Evolutionary conservation across 768 basidiomycete species (phyloP), one percentile per base, ranked within the genome.

Genomic region (Lactarius sanguifluus): DNA sequence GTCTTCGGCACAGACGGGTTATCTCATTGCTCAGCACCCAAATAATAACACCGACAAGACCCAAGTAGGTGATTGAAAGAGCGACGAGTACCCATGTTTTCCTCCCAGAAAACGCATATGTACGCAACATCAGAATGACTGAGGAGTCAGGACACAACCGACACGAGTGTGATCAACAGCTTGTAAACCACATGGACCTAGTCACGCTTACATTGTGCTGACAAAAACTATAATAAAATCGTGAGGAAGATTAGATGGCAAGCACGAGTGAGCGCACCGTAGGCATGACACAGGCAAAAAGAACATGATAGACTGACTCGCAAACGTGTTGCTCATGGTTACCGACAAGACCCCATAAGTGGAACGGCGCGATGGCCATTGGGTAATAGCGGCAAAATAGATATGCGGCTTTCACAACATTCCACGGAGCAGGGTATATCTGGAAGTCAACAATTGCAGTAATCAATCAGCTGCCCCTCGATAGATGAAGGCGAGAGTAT

Each of bases 81-180:
- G 36, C 7, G 55, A 36, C 43, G 13, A 69, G 66, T 57, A 67
- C 8, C 2, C 1, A 7, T 20, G 16, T 59, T 38, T 6, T 43
- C 47, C 62, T 62, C 15, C 66, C 69, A 18, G 69, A 30, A 52
- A 69, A 69, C 2, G 69, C 66, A 20, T 69, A 69, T 23, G 69
- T 55, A 32, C 69, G 69, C 50, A 69, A 34, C 66, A 69, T 67
- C 12, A 69, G 59, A 32, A 69, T 66, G n/a, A 67, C 69, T 69
- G n/a, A 47, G 12, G n/a, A n/a, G n/a, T n/a, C n/a, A n/a, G n/a
- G n/a, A 28, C 47, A 36, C 12, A 7, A 36, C 36, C 9, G 10
- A 12, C 25, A 34, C 9, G n/a, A n/a, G 40, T 2, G 36, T 68
- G n/a, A 68, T 58, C 23, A 50, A 41, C 45, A 38, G 43, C 20